Conservation (phyloP, 306 rosid species). For the Sicyos baderoa region DNA sequence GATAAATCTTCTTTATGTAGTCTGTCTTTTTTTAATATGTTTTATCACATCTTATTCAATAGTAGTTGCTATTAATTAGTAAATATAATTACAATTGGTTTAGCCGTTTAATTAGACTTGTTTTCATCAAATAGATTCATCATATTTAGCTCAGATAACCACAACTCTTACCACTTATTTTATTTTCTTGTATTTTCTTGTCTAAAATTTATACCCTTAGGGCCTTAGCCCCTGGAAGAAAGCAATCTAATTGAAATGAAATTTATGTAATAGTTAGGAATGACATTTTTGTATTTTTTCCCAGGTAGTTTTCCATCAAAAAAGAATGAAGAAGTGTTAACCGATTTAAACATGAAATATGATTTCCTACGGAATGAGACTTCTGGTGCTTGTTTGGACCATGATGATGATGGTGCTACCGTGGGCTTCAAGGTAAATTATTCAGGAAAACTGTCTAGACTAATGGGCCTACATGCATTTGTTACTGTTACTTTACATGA, state of each 20-base stretch:
- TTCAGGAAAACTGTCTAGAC: constrained; percentile 17
- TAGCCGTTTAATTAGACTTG: not conserved
- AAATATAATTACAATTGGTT: not conserved
- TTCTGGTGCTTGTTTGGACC: constrained; percentile 45
- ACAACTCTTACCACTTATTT: not conserved
- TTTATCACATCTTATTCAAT: not conserved
- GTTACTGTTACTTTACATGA: not conserved
- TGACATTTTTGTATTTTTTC: constrained; percentile 11
- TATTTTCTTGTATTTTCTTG: not conserved
- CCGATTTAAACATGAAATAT: constrained; percentile 35
- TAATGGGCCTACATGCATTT: not conserved
- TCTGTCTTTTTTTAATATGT: not conserved
- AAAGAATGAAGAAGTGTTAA: constrained; percentile 44
- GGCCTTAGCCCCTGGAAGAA: not conserved
- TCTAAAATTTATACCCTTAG: not conserved
- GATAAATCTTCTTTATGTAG: too few relatives aligned
- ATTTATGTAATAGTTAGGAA: not conserved
- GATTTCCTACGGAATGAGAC: constrained; percentile 36
- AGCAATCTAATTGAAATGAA: not conserved
- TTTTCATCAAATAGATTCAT: not conserved
- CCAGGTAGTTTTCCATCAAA: constrained; percentile 46
- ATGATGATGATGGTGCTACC: constrained; percentile 44
- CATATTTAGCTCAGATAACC: not conserved
- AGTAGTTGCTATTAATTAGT: not conserved
- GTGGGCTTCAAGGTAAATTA: constrained; percentile 51